phyloP scores from a whole-genome alignment of 2,329 filamentous ascomycete genomes.

The Clonostachys chloroleuca region DNA sequence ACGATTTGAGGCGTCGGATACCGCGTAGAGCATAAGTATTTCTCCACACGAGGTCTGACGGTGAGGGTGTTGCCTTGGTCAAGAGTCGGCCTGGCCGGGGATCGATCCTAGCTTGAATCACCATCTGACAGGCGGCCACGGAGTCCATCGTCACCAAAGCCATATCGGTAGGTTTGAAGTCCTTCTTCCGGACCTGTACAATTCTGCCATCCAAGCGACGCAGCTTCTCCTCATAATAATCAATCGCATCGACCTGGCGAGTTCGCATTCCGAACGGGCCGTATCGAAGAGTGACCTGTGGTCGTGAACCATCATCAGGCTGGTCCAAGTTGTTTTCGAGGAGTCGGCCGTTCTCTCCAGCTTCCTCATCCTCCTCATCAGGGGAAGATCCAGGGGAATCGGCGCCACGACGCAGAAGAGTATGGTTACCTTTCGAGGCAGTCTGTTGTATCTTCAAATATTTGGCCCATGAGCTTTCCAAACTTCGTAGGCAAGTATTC shows the following conservation, averaged over 20 bases:
- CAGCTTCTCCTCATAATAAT: constrained; percentile 88
- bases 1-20: constrained; percentile 71
- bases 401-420: neutral
- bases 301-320: constrained; percentile 43
- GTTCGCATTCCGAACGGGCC: constrained; percentile 70
- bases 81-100: constrained; percentile 82
- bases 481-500: constrained; percentile 57
- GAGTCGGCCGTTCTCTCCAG: constrained; percentile 55
- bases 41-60: constrained; percentile 89
- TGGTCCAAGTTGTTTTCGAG: constrained; percentile 39
- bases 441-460: constrained; percentile 32
- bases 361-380: constrained; percentile 24
- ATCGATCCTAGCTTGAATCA: constrained; percentile 89
- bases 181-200: constrained; percentile 61
- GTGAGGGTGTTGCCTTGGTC: constrained; percentile 81
- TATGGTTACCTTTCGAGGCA: neutral
- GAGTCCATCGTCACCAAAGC: constrained; percentile 98
- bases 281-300: constrained; percentile 72
- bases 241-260: constrained; percentile 80
- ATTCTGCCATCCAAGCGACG: constrained; percentile 76
- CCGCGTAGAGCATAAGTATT: constrained; percentile 83
- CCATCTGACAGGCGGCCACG: constrained; percentile 90
- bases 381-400: neutral
- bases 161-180: constrained; percentile 73
- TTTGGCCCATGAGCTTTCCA: constrained; percentile 82